Evolutionary conservation across 352 stramenopile genomes (phyloP), one percentile per base, ranked within the genome.

Genomic region (Phytopythium ostracodes): DNA sequence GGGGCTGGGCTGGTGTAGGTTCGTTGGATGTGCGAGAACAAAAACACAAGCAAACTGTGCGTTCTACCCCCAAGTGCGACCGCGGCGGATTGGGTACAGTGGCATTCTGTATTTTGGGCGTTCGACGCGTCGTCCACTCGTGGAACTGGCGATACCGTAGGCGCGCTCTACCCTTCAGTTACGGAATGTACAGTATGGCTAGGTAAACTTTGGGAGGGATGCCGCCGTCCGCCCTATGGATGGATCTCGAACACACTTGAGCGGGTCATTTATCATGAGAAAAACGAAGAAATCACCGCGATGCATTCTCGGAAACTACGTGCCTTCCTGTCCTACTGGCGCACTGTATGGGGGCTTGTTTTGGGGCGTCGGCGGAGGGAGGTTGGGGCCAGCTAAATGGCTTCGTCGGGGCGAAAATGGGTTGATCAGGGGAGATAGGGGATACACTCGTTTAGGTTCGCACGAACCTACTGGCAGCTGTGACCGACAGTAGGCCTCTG

Each of bases 351-450:
- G 29, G 29, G 29, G 29, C 3, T 24, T 49, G 20, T 49, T 49
- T 49, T 49, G 20, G 42, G 42, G 12, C 6, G 17, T n/a, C 38
- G 5, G 5, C 1, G 15, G 14, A 20, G 17, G 38, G 22, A 44
- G 0, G 1, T 25, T 50, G 43, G 43, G 43, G 9, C 43, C 43
- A 29, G 43, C 43, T 1, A 22, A 50, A 50, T 50, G 43, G 43
- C 43, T 50, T 50, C 43, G 43, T 29, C 40, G 40, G 17, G 10
- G 10, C n/a, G n/a, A 50, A 18, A 52, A 55, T 55, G 49, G 49
- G 49, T 55, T 55, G 49, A 55, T 36, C 9, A 9, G 49, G 8
- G 43, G 43, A 29, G 43, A 7, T 24, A 55, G 49, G 25, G 49
- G 49, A 55, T 55, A 33, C 49, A 53, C 22, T n/a, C 25, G 24